phyloP scores from a whole-genome alignment of 805 yeast genomes.

The Kazachstania bromeliacearum region DNA sequence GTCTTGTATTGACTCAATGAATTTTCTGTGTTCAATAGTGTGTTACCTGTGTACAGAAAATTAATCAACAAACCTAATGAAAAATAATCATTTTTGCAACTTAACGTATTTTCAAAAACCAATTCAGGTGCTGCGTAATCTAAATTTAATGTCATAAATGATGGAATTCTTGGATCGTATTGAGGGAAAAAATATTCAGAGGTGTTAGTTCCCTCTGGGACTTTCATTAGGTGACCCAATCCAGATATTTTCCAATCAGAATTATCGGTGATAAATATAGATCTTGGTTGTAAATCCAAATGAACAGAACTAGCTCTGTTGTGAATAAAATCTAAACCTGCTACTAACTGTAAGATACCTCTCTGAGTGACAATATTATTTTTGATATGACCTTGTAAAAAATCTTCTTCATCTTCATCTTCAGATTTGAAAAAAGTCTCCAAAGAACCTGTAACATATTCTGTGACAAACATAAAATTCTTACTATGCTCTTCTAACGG shows the following conservation, averaged over 20 bases:
- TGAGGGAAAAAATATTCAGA: constrained; percentile 60
- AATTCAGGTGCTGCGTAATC: constrained; percentile 83
- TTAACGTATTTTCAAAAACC: constrained; percentile 52
- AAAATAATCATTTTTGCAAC: constrained; percentile 70
- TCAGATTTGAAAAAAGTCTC: constrained; percentile 32
- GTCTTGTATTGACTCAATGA: constrained; percentile 53
- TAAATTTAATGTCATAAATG: constrained; percentile 57
- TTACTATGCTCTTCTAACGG: constrained; percentile 81
- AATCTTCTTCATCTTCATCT: constrained; percentile 22
- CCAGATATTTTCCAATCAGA: constrained; percentile 95
- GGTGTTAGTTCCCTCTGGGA: constrained; percentile 42
- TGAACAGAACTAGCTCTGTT: constrained; percentile 66
- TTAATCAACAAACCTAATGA: constrained; percentile 71
- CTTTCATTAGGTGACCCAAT: constrained; percentile 40
- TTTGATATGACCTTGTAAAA: constrained; percentile 36
- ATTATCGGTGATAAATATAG: constrained; percentile 66
- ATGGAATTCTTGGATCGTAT: constrained; percentile 66
- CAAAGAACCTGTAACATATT: constrained; percentile 55
- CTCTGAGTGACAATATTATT: constrained; percentile 71
- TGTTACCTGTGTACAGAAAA: constrained; percentile 51
- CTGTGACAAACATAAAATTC: constrained; percentile 76
- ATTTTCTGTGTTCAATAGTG: constrained; percentile 40
- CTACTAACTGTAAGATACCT: constrained; percentile 70
- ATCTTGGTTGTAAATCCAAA: constrained; percentile 65
- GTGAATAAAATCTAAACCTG: constrained; percentile 78